Base-by-base conservation (phyloP, 1,139 yeast genomes). In the Magnusiomyces ingens region DNA sequence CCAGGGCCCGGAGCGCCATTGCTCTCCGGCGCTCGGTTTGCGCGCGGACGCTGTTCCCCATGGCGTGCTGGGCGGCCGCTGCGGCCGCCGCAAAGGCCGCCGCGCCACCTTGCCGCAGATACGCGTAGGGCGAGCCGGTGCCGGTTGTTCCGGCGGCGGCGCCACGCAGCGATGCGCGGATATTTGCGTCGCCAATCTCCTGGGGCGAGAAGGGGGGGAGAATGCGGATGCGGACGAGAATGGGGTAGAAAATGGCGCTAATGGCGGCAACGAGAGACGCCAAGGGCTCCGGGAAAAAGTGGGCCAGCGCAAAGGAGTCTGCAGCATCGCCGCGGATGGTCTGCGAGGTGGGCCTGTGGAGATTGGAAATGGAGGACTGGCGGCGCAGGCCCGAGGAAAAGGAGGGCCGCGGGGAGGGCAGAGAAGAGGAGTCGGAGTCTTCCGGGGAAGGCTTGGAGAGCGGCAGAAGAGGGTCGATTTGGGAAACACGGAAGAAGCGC, bases 11-110 rank as follows among this genome's bases (percentile, higher is more conserved):
- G 55, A 89, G 71, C 0, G 96, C 96, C 50, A 89, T 81, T 61
- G 86, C 93, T 67, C 95, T 78, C 67, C 96, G 79, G 67, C 97
- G 79, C 65, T 89, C 96, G 21, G 94, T 91, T 83, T 48, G 85
- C 2, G 67, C 69, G 36, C 61, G 49, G 13, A 58, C 49, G 6
- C 45, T 40, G 19, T 12, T 26, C 37, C 45, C 15, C 13, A 17
- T 29, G 41, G 42, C 45, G 51, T 49, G 17, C 48, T 47, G 11
- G 19, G 53, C n/a, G 45, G 49, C 6, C 21, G 35, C 32, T 5
- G 32, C 32, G 8, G 32, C 32, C 4, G 32, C 32, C 8, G 32
- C 32, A 26, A 26, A 26, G 8, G 32, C 32, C 4, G 32, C 32
- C 4, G 32, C 32, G 32, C 32, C 32, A 8, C 32, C 32, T 26